These are phyloP conservation scores for Hirschfeldia incana DNA, from an alignment of 345 rosid species.

Conservation along the genomic window DNA sequence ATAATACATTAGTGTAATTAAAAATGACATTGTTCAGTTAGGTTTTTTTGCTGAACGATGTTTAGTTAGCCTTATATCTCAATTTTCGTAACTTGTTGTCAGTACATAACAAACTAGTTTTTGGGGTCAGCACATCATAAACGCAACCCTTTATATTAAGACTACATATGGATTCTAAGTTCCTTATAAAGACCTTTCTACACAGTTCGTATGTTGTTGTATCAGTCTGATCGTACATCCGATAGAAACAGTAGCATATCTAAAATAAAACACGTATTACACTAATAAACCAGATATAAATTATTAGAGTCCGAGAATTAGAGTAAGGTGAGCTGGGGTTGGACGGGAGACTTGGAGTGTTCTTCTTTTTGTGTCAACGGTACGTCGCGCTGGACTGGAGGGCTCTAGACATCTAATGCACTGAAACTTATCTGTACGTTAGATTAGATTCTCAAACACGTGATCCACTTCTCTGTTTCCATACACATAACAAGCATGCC, in stretches of 20 bases:
- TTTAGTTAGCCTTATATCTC: not conserved
- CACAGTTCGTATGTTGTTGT: not conserved
- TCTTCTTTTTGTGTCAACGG: not conserved
- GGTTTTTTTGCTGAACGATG: too few species aligned
- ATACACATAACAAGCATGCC: constrained; percentile 19
- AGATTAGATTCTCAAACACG: constrained; percentile 20
- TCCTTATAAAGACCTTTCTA: not conserved
- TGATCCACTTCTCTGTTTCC: constrained; percentile 17
- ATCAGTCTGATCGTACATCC: not conserved
- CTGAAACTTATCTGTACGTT: constrained; percentile 23
- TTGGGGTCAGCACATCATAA: not conserved
- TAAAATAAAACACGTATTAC: not conserved
- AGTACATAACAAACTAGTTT: not conserved
- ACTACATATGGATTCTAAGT: not conserved
- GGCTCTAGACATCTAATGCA: not conserved
- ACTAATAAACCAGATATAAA: not conserved
- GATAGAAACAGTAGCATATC: not conserved
- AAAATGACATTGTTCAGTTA: not conserved
- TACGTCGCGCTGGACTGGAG: constrained; percentile 14
- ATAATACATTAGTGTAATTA: not conserved
- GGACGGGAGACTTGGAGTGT: not conserved
- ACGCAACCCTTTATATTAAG: not conserved
- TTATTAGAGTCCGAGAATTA: not conserved
- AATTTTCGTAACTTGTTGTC: not conserved
- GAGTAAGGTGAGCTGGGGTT: not conserved